These are phyloP conservation scores for Lycium barbarum DNA, from an alignment of 257 asterid species.

Conservation along the genomic window DNA sequence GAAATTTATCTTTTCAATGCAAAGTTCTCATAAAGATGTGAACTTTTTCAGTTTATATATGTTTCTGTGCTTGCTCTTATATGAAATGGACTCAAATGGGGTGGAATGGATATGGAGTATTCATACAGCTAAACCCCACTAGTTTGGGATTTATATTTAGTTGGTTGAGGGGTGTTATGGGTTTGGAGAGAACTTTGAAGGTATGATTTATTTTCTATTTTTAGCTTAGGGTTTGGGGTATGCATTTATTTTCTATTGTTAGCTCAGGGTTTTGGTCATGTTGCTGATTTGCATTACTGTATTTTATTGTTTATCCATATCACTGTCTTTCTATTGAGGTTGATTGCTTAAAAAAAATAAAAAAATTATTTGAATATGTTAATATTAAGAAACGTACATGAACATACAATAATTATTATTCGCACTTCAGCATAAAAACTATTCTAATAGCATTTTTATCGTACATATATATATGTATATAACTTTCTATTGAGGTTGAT, in stretches of 20 bases:
- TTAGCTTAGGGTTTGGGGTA: background rate
- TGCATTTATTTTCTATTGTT: slow-evolving; percentile 18
- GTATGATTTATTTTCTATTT: background rate
- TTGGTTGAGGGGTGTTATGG: background rate
- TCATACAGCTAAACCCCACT: background rate
- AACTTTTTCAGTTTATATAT: background rate
- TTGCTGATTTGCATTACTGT: background rate
- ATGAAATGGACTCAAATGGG: background rate
- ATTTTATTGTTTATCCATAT: background rate
- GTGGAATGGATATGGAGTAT: background rate
- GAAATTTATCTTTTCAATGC: background rate
- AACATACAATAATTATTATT: no score
- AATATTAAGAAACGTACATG: no score
- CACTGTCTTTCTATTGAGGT: background rate
- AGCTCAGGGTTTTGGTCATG: background rate
- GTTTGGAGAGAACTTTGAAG: background rate
- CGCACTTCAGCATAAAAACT: no score
- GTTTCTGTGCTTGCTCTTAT: background rate
- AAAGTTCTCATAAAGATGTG: background rate
- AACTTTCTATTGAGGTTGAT: no score
- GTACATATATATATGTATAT: no score
- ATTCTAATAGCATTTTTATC: no score
- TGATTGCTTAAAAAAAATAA: no score
- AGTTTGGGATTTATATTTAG: background rate
- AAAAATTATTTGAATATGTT: no score